Conservation (phyloP, 495 filamentous ascomycete genomes). For the Trichoderma erinaceum region DNA sequence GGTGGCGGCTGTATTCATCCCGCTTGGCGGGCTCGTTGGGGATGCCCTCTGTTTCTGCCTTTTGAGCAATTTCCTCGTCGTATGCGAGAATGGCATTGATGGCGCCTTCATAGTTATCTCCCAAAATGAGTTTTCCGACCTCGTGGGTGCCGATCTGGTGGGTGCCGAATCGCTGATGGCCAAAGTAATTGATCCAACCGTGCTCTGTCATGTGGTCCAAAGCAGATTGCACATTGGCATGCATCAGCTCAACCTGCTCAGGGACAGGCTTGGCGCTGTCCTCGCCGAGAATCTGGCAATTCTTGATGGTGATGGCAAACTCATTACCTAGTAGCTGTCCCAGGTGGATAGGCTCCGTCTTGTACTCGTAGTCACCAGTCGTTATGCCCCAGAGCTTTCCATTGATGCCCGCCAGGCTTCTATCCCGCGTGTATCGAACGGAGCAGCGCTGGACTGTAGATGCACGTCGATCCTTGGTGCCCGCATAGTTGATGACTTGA, state of each 20-base stretch:
- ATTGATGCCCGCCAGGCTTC: constrained; percentile 59
- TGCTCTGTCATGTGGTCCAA: constrained; percentile 51
- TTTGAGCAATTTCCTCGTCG: constrained; percentile 36
- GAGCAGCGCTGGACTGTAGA: constrained; percentile 83
- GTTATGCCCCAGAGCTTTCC: constrained; percentile 52
- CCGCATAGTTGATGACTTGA: constrained; percentile 74
- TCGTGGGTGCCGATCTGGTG: constrained; percentile 74
- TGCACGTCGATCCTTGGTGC: constrained; percentile 89
- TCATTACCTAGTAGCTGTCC: constrained; percentile 85
- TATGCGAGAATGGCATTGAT: constrained; percentile 66
- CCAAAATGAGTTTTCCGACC: constrained; percentile 75
- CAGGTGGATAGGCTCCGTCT: constrained; percentile 61
- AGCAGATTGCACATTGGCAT: constrained; percentile 32
- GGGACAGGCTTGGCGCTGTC: constrained; percentile 34
- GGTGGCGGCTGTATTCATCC: constrained; percentile 72
- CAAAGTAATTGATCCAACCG: constrained; percentile 96
- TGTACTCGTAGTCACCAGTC: constrained; percentile 74
- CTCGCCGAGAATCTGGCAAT: constrained; percentile 59
- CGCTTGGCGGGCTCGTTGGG: constrained; percentile 23
- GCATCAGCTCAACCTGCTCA: constrained; percentile 31
- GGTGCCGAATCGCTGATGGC: constrained; percentile 88
- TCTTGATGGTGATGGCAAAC: constrained; percentile 83
- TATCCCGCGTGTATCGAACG: constrained; percentile 56
- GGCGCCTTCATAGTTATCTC: constrained; percentile 71
- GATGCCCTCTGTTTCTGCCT: constrained; percentile 40